These are phyloP conservation scores for Sporobolomyces phaffii DNA, from an alignment of 768 basidiomycete genomes.

Conservation along the genomic window DNA sequence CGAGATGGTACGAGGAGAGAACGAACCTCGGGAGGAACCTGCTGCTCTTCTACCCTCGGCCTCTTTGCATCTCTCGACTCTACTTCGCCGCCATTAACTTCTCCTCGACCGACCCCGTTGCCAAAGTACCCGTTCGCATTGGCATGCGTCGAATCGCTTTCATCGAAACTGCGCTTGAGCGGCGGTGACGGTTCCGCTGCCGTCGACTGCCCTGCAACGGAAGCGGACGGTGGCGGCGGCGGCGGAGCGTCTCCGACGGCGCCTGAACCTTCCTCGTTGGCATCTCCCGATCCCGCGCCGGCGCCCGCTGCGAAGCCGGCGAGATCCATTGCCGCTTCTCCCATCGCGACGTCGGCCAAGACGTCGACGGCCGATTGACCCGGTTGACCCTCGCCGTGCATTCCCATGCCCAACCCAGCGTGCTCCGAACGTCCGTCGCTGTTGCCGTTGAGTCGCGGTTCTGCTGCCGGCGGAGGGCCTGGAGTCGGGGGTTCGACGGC, in stretches of 20 bases:
- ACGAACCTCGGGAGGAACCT: conserved; percentile 1
- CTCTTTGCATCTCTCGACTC: conserved; percentile 32
- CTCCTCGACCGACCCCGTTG: neutral
- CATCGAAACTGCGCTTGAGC: conserved; percentile 17
- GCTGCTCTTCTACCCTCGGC: conserved; percentile 23
- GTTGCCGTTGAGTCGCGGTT: neutral
- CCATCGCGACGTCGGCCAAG: conserved; percentile 34
- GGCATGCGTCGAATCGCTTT: neutral
- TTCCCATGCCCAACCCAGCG: conserved; percentile 13
- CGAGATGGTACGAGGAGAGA: neutral
- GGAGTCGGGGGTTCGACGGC: conserved; percentile 31
- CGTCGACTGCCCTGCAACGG: neutral
- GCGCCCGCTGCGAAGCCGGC: conserved; percentile 26
- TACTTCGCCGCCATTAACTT: neutral
- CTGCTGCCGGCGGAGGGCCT: neutral
- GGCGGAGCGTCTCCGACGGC: neutral
- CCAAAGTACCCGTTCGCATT: neutral
- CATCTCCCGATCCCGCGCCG: conserved; percentile 23
- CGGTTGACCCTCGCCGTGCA: conserved; percentile 3
- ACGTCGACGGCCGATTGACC: conserved; percentile 24
- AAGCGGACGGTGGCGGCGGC: neutral
- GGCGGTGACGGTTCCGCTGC: conserved; percentile 14
- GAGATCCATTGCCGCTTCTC: conserved; percentile 29
- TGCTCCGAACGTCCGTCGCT: neutral
- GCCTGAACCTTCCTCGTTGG: neutral